Conservation (phyloP, 2,329 filamentous ascomycete genomes). For the Cucurbitaria berberidis region DNA sequence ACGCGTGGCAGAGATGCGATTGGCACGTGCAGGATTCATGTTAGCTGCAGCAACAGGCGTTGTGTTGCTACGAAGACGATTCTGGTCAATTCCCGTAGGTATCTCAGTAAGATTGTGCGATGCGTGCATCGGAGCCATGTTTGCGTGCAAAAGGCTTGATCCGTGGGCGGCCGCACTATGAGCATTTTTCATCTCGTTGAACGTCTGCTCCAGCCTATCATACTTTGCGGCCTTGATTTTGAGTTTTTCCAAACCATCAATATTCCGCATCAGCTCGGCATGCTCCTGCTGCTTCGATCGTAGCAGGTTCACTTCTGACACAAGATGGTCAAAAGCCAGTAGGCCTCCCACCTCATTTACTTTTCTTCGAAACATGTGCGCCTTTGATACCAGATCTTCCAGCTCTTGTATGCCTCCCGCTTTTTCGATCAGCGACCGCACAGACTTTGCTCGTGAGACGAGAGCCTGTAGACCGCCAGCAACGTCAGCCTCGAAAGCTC, state of each 20-base stretch:
- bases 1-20: constrained; percentile 11
- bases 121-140: background rate
- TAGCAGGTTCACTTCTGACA: constrained; percentile 9
- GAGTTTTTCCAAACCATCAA: constrained; percentile 2
- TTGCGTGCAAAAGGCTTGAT: background rate
- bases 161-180: background rate
- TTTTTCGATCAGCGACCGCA: constrained; percentile 14
- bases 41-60: background rate
- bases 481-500: constrained; percentile 21
- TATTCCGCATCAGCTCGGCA: background rate
- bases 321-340: constrained; percentile 12
- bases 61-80: background rate
- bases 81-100: background rate
- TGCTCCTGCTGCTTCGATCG: constrained; percentile 8
- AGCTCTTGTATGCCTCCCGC: constrained; percentile 18
- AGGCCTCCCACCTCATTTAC: constrained; percentile 14
- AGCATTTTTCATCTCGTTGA: constrained; percentile 1
- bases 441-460: constrained; percentile 6
- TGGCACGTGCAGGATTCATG: constrained; percentile 23
- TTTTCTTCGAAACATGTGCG: constrained; percentile 10
- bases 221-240: constrained; percentile 18
- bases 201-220: constrained; percentile 15
- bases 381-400: constrained; percentile 13
- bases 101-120: background rate
- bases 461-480: constrained; percentile 21